A percentile compares a stretch with the other conserved stretches of the same genome.
phyloP scores from a whole-genome alignment of 345 rosid genomes.

The Physaria fendleri region DNA sequence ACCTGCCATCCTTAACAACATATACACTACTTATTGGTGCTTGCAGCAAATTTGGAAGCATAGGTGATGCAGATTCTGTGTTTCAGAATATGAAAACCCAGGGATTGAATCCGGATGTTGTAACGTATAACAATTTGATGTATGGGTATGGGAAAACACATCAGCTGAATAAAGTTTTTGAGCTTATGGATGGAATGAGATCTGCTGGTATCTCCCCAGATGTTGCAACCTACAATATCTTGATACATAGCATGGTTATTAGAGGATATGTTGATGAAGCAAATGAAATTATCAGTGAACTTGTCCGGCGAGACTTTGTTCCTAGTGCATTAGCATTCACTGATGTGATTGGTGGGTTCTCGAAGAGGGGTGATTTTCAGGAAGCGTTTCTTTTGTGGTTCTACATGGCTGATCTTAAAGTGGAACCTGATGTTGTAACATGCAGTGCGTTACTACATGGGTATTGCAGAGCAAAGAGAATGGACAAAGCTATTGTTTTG shows the following conservation, averaged over 20 bases:
- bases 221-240: conserved; percentile 43
- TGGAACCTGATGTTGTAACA: conserved; percentile 45
- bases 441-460: conserved; percentile 49
- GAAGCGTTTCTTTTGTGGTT: conserved; percentile 47
- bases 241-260: conserved; percentile 38
- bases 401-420: conserved; percentile 38
- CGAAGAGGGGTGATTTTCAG: conserved; percentile 35
- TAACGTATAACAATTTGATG: conserved; percentile 38
- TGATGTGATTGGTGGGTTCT: conserved; percentile 44
- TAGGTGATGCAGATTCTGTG: conserved; percentile 30
- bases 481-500: conserved; percentile 37
- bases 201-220: conserved; percentile 37
- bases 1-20: conserved; percentile 33
- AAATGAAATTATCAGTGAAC: conserved; percentile 37
- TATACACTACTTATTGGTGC: conserved; percentile 38
- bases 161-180: conserved; percentile 39
- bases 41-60: conserved; percentile 34
- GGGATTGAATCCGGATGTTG: conserved; percentile 38
- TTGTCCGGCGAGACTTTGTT: conserved; percentile 35
- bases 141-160: conserved; percentile 43
- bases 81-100: conserved; percentile 26
- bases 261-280: conserved; percentile 45
- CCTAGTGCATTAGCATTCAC: conserved; percentile 44
- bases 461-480: conserved; percentile 37
- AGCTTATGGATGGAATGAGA: conserved; percentile 41